Conservation (phyloP, 2,329 filamentous ascomycete genomes). For the Sordariomycetes sp. region DNA sequence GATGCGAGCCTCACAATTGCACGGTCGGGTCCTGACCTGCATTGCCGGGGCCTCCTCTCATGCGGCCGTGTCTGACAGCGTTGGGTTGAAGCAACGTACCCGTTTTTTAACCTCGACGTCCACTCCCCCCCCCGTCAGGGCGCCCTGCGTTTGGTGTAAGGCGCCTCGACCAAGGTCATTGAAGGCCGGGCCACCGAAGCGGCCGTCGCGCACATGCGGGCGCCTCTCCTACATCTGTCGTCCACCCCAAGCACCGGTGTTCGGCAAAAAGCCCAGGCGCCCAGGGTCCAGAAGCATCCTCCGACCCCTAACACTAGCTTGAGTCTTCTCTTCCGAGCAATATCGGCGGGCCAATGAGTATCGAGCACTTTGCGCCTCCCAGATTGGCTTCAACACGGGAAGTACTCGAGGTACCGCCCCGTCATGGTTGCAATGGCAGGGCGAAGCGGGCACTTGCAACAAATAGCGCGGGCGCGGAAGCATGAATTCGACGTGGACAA, state of each 20-base stretch:
- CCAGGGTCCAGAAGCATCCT: background rate
- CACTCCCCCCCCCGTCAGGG: background rate
- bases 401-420: background rate
- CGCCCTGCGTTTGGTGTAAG: background rate
- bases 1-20: background rate
- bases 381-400: background rate
- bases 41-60: background rate
- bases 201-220: background rate
- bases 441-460: background rate
- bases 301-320: background rate
- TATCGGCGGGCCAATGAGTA: background rate
- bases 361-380: background rate
- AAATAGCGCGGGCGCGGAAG: background rate
- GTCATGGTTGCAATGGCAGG: background rate
- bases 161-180: background rate
- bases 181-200: background rate
- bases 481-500: background rate
- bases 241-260: background rate
- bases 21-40: background rate
- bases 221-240: background rate
- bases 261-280: background rate
- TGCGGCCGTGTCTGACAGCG: background rate
- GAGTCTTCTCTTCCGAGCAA: background rate
- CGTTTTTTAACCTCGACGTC: background rate
- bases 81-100: background rate